Conservation (phyloP, 257 asterid genomes). For the Solanum sejunctum region DNA sequence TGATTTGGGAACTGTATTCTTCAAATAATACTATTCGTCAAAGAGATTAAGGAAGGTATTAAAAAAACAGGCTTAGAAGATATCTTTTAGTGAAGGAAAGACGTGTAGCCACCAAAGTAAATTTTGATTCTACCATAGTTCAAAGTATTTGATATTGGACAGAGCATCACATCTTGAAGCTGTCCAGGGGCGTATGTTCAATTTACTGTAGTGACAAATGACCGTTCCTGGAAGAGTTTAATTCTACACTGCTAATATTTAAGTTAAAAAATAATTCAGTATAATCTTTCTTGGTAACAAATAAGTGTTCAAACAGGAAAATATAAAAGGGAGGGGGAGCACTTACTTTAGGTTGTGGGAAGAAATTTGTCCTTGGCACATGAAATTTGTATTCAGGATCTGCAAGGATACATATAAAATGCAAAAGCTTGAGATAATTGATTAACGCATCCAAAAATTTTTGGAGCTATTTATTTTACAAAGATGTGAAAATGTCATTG, state of each 20-base stretch:
- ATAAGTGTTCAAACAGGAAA: background rate
- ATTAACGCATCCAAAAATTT: background rate
- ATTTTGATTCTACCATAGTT: background rate
- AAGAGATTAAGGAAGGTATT: background rate
- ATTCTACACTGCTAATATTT: background rate
- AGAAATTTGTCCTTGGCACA: slow-evolving; percentile 76
- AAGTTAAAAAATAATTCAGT: background rate
- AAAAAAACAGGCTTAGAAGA: background rate
- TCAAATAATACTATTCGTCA: background rate
- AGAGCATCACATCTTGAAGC: background rate
- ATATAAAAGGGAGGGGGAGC: background rate
- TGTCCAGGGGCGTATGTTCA: background rate
- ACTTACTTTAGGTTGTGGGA: slow-evolving; percentile 88
- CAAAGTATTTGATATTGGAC: background rate
- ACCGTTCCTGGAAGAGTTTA: background rate
- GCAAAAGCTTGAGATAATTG: background rate
- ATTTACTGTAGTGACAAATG: background rate
- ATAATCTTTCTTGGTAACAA: background rate
- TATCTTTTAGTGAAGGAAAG: background rate
- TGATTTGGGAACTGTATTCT: background rate
- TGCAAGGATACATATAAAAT: slow-evolving; percentile 10
- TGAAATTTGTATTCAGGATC: slow-evolving; percentile 73
- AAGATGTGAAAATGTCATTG: background rate
- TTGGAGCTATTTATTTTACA: background rate
- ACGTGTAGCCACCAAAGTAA: background rate